These are phyloP conservation scores for Aspergillus sp. DNA, from an alignment of 2,329 filamentous ascomycete species.

Conservation along the genomic window DNA sequence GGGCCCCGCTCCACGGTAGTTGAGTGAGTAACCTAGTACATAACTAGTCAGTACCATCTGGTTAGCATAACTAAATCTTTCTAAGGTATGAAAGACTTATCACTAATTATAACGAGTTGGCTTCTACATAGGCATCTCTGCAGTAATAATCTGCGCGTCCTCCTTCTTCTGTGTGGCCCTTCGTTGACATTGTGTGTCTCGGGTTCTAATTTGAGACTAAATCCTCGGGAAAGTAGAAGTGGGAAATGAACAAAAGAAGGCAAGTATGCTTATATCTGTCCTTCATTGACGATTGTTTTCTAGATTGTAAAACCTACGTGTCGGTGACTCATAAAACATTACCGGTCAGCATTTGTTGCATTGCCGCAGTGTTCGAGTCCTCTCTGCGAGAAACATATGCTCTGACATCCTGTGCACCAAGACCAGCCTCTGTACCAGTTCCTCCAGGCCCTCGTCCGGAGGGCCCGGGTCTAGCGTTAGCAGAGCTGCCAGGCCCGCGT, in stretches of 20 bases:
- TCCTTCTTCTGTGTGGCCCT: no score
- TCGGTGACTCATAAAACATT: slow-evolving; percentile 54
- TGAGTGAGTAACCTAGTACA: no score
- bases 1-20: no score
- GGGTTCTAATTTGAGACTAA: no score
- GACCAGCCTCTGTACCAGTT: slow-evolving; percentile 56
- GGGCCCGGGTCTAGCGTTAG: slow-evolving; percentile 32
- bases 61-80: no score
- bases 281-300: not conserved
- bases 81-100: no score
- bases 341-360: slow-evolving; percentile 70
- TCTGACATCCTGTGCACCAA: slow-evolving; percentile 58
- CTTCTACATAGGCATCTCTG: no score
- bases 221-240: not conserved
- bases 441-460: slow-evolving; percentile 41
- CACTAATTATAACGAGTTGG: no score
- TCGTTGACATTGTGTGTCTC: no score
- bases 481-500: slow-evolving; percentile 53
- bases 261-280: not conserved
- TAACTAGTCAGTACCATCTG: no score
- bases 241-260: not conserved
- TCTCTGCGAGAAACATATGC: slow-evolving; percentile 83
- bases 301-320: not conserved
- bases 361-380: slow-evolving; percentile 75
- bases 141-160: no score